A percentile compares a stretch with the other conserved stretches of the same genome.
Evolutionary conservation across 2,329 filamentous ascomycete genomes (phyloP).

Genomic region (Microascus cirrosus): DNA sequence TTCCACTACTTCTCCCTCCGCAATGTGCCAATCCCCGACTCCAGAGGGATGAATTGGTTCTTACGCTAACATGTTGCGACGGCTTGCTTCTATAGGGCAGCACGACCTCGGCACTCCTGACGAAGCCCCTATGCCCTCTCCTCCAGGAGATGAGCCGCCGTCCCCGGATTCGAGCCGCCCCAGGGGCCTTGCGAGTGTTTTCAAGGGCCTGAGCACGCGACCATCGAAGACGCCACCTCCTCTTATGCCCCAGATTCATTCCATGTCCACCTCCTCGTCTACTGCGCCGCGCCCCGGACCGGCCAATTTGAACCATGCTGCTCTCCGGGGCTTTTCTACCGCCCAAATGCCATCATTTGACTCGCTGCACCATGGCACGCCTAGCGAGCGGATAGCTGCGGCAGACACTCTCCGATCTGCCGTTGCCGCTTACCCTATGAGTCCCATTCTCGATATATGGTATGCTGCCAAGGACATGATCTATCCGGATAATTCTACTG

Average conservation of each 20-base stretch:
- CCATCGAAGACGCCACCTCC: conserved; percentile 34
- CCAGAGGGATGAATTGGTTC: conserved; percentile 6
- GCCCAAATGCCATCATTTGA: conserved; percentile 44
- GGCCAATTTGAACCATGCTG: conserved; percentile 25
- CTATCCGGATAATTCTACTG: conserved; percentile 38
- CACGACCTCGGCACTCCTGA: conserved; percentile 24
- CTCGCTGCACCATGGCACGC: conserved; percentile 38
- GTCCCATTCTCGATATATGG: conserved; percentile 52
- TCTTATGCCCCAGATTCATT: neutral
- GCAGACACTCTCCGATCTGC: conserved; percentile 44
- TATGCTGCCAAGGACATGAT: conserved; percentile 56
- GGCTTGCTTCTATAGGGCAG: conserved; percentile 30
- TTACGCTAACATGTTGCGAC: conserved; percentile 28
- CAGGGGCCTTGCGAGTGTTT: conserved; percentile 50
- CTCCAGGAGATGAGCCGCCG: conserved; percentile 43
- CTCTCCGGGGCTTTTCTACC: conserved; percentile 31
- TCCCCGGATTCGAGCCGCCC: conserved; percentile 41
- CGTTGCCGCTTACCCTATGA: conserved; percentile 47
- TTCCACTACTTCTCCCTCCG: neutral
- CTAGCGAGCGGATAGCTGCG: conserved; percentile 43
- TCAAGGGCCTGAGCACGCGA: conserved; percentile 48
- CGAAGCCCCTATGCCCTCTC: conserved; percentile 47
- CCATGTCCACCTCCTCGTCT: conserved; percentile 15
- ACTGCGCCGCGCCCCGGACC: conserved; percentile 31
- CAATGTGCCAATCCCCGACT: conserved; percentile 3